These are phyloP conservation scores for Phytophthora fragariaefolia DNA, from an alignment of 352 stramenopile species.

Conservation along the genomic window DNA sequence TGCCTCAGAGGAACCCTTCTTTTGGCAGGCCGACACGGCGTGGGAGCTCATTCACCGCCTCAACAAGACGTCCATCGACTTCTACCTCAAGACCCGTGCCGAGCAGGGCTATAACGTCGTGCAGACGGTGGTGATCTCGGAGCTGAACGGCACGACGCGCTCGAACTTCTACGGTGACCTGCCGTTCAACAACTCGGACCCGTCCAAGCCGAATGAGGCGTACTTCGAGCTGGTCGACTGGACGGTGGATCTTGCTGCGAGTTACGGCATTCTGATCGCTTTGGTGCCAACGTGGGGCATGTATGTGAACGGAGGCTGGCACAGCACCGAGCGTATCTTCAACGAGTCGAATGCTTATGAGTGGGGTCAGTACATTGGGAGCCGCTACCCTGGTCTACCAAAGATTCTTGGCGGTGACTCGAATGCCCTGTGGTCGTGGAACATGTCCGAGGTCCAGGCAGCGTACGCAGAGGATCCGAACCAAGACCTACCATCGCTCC, in stretches of 20 bases:
- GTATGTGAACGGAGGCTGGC: slow-evolving; percentile 21
- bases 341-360: slow-evolving; percentile 23
- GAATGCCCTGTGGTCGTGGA: slow-evolving; percentile 20
- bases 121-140: slow-evolving; percentile 26
- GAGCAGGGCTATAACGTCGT: slow-evolving; percentile 34
- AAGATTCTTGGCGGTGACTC: slow-evolving; percentile 34
- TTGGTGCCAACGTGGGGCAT: slow-evolving; percentile 22
- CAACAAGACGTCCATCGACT: slow-evolving; percentile 40
- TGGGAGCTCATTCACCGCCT: slow-evolving; percentile 30
- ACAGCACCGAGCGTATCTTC: slow-evolving; percentile 15
- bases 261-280: slow-evolving; percentile 29
- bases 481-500: slow-evolving; percentile 6
- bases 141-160: slow-evolving; percentile 27
- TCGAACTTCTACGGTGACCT: slow-evolving; percentile 36
- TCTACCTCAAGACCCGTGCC: slow-evolving; percentile 26
- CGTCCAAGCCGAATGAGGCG: slow-evolving; percentile 22
- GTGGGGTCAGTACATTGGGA: slow-evolving; percentile 22
- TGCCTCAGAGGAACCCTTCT: slow-evolving; percentile 19
- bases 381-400: slow-evolving; percentile 21
- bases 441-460: slow-evolving; percentile 11
- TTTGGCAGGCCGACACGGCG: slow-evolving; percentile 36
- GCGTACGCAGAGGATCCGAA: slow-evolving; percentile 17
- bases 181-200: slow-evolving; percentile 34
- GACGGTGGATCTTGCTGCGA: slow-evolving; percentile 22
- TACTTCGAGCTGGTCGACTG: slow-evolving; percentile 36